Conservation (phyloP, 345 rosid genomes). For the Luvunga scandens region DNA sequence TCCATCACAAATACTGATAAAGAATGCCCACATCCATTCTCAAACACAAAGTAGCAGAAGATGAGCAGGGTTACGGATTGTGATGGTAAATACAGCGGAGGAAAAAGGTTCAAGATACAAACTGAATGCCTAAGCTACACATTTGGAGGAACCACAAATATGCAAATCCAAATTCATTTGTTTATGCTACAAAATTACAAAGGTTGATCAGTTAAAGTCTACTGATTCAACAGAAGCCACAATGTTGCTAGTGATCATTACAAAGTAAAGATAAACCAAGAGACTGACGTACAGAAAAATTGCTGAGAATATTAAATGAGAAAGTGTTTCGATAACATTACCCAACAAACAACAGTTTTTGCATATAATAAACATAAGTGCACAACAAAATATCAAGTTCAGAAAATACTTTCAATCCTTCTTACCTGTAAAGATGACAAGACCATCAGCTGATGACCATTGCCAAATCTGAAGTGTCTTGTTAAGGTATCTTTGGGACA, state of each 20-base stretch:
- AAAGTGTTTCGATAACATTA: neutral
- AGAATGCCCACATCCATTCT: neutral
- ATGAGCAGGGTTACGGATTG: neutral
- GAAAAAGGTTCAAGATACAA: neutral
- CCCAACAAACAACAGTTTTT: slow-evolving; percentile 11
- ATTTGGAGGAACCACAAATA: neutral
- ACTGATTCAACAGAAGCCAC: neutral
- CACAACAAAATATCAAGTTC: neutral
- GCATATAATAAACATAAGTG: neutral
- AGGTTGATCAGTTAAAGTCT: neutral
- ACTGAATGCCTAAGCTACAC: neutral
- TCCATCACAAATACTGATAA: neutral
- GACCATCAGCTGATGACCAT: slow-evolving; percentile 41
- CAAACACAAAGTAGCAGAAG: neutral
- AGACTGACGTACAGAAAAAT: neutral
- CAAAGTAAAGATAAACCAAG: neutral
- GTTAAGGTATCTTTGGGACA: slow-evolving; percentile 53
- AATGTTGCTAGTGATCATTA: slow-evolving; percentile 2
- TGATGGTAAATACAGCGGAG: neutral
- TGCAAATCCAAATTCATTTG: neutral
- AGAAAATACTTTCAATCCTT: neutral
- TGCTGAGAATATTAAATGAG: neutral
- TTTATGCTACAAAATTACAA: neutral
- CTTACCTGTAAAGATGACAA: slow-evolving; percentile 43
- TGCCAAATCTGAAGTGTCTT: slow-evolving; percentile 45